phyloP scores from a whole-genome alignment of 2,329 filamentous ascomycete genomes.

The Aspergillus sp. region DNA sequence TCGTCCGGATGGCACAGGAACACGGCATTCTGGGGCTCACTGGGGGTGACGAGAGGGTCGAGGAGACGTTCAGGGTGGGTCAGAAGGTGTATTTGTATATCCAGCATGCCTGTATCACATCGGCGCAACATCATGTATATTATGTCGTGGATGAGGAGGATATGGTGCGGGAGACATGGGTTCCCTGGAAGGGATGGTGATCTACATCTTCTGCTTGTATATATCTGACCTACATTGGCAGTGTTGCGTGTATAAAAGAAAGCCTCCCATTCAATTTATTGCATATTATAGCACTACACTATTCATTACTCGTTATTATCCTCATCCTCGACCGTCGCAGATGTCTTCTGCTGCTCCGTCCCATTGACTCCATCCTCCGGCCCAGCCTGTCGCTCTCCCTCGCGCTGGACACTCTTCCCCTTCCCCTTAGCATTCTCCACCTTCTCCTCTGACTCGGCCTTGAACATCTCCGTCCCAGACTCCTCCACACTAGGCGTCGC shows the following conservation, averaged over 20 bases:
- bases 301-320: not conserved
- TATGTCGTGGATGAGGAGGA: conserved; percentile 61
- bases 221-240: not conserved
- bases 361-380: not conserved
- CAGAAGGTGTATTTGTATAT: conserved; percentile 71
- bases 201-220: not conserved
- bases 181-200: conserved; percentile 28
- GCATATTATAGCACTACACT: no score
- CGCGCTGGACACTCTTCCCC: conserved; percentile 22
- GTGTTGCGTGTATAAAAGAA: not conserved
- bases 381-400: conserved; percentile 1
- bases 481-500: conserved; percentile 20
- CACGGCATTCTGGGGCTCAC: conserved; percentile 68
- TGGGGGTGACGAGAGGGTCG: conserved; percentile 31
- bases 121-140: conserved; percentile 69
- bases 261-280: not conserved
- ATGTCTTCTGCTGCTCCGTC: not conserved
- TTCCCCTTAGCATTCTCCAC: conserved; percentile 13
- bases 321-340: conserved; percentile 10
- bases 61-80: conserved; percentile 55
- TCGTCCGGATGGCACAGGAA: conserved; percentile 73
- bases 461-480: conserved; percentile 21
- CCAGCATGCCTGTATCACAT: conserved; percentile 77
- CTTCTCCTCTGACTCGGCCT: conserved; percentile 20
- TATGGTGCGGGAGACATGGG: conserved; percentile 25